Conservation (phyloP, 192 early-diverging fungal species). For the Diversispora epigaea region DNA sequence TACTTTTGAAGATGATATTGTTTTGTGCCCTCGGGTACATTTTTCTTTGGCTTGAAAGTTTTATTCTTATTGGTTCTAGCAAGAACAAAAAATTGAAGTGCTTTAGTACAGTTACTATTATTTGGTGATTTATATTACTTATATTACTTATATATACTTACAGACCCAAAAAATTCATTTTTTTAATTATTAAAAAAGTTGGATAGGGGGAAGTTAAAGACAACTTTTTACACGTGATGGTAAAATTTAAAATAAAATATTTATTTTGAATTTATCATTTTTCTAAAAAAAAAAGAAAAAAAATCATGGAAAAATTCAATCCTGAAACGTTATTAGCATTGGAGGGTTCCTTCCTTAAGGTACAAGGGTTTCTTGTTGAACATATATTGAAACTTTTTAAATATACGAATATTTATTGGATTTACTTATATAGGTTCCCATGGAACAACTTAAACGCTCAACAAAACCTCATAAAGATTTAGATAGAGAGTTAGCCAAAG, state of each 20-base stretch:
- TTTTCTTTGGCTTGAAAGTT: slow-evolving; percentile 58
- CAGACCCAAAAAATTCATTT: background rate
- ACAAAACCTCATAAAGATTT: slow-evolving; percentile 73
- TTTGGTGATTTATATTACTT: background rate
- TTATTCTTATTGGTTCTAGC: slow-evolving; percentile 46
- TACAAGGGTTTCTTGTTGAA: slow-evolving; percentile 32
- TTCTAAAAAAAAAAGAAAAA: background rate
- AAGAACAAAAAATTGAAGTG: background rate
- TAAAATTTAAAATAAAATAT: no score
- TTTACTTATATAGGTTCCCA: slow-evolving; percentile 62
- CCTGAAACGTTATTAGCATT: slow-evolving; percentile 81
- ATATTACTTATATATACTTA: background rate
- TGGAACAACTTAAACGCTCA: slow-evolving; percentile 80
- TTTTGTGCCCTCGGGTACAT: slow-evolving; percentile 54
- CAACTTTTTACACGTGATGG: no score
- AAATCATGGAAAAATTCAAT: slow-evolving; percentile 67
- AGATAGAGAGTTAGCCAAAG: slow-evolving; percentile 68
- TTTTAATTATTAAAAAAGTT: background rate
- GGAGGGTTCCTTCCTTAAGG: slow-evolving; percentile 95
- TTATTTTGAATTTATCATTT: no score
- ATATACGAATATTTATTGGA: slow-evolving; percentile 22
- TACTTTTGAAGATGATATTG: slow-evolving; percentile 66
- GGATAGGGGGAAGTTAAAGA: no score
- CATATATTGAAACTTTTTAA: background rate
- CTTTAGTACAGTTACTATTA: background rate